Evolutionary conservation across 352 stramenopile genomes (phyloP).

Genomic region (Phytophthora capsici): DNA sequence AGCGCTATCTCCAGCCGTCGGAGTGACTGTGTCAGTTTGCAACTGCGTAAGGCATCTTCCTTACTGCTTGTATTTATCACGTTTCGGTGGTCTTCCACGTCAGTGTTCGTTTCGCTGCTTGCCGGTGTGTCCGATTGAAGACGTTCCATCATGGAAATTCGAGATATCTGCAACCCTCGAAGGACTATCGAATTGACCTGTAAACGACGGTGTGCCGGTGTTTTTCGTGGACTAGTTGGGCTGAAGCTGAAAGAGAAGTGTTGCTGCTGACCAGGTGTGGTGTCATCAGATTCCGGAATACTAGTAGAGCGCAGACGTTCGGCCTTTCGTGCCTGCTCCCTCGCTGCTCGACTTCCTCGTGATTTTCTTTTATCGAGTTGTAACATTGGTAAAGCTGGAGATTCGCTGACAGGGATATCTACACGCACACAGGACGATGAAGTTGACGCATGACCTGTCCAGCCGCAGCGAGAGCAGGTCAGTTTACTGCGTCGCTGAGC

Average conservation of each 20-base stretch:
- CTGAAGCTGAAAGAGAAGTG: constrained; percentile 4
- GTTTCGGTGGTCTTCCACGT: background rate
- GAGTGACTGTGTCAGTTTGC: constrained; percentile 16
- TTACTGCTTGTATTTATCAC: constrained; percentile 1
- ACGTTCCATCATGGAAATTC: constrained; percentile 1
- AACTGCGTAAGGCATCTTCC: constrained; percentile 5
- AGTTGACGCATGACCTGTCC: constrained; percentile 57
- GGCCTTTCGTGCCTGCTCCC: constrained; percentile 7
- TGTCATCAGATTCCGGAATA: background rate
- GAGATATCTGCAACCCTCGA: constrained; percentile 29
- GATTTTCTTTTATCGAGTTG: constrained; percentile 15
- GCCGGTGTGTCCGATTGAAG: background rate
- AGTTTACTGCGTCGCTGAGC: constrained; percentile 57
- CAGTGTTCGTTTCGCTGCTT: background rate
- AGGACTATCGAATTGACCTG: constrained; percentile 31
- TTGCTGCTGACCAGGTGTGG: constrained; percentile 8
- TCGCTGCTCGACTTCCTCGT: constrained; percentile 7
- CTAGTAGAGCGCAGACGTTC: constrained; percentile 1
- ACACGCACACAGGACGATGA: constrained; percentile 48
- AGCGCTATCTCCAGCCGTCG: constrained; percentile 27
- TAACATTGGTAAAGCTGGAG: background rate
- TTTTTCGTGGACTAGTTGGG: constrained; percentile 5
- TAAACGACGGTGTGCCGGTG: constrained; percentile 15
- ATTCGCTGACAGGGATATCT: constrained; percentile 8
- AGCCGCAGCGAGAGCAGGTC: constrained; percentile 62